Base-by-base conservation (phyloP, 2,329 filamentous ascomycete genomes). In the Aspergillus pseudonomiae region DNA sequence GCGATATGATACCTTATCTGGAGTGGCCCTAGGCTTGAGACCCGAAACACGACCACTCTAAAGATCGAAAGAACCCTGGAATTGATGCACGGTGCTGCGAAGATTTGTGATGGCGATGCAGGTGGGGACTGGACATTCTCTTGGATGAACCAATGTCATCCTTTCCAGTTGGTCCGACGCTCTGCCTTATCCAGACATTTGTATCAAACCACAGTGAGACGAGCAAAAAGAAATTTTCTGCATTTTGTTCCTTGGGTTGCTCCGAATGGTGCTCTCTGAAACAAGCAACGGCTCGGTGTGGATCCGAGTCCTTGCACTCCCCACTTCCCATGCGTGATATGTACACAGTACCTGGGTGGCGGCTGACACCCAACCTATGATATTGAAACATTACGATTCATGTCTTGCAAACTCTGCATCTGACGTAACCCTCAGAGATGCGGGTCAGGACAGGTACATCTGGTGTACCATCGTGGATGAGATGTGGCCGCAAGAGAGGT, bases 1-100 rank as follows among this genome's bases (percentile, higher is more conserved):
- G 34, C 54, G 59, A 61, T 61, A 19, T 28, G 21, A 6, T 46
- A 16, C n/a, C 43, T 46, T 46, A 46, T 46, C 43, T 46, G 11
- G 43, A 46, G 3, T 24, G 21, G 14, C 6, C 19, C 41, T 45
- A 21, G 41, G 5, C n/a, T 24, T 45, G 11, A 24, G 41, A 46
- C 14, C 21, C 11, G 43, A 46, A 46, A 46, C 21, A 46, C 21
- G 21, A 46, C 43, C 43, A 46, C 43, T 46, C 43, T 11, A 11
- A 24, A 12, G 39, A 41, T 41, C 39, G 39, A 41, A 41, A 46
- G 43, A 24, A 24, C 21, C 11, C 43, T 46, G 4, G 43, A 46
- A 21, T 21, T n/a, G 24, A 21, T 24, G n/a, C 43, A 24, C 21
- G 4, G 21, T 46, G 43, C n/a, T 24, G 21, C 43, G 45, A 48